These are phyloP conservation scores for Phyllosticta capitalensis DNA, from an alignment of 2,329 filamentous ascomycete species.

Conservation along the genomic window DNA sequence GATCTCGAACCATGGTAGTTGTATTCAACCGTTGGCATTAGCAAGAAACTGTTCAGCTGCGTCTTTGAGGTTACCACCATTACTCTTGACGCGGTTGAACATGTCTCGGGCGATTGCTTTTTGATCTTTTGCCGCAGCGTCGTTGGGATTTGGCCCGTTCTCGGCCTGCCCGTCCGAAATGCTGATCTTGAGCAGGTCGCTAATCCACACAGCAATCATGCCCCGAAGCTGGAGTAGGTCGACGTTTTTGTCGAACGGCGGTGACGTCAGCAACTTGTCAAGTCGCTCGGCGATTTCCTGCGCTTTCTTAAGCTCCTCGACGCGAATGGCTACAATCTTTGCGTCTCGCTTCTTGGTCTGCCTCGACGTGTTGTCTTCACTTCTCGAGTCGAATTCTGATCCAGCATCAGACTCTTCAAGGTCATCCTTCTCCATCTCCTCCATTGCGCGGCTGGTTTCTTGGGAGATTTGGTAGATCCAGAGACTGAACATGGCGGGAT, in stretches of 20 bases:
- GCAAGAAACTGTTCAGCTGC: conserved; percentile 11
- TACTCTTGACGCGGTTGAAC: conserved; percentile 18
- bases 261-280: conserved; percentile 58
- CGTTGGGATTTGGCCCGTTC: background rate
- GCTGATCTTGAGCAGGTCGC: conserved; percentile 49
- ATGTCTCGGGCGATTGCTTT: conserved; percentile 17
- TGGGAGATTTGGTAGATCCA: conserved; percentile 69
- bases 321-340: conserved; percentile 12
- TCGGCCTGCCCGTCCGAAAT: background rate
- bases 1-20: background rate
- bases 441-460: conserved; percentile 38
- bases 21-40: background rate
- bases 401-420: background rate
- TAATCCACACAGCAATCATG: conserved; percentile 66
- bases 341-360: background rate
- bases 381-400: background rate
- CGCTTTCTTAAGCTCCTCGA: conserved; percentile 49
- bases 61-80: conserved; percentile 15
- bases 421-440: background rate
- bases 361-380: background rate
- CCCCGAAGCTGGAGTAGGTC: conserved; percentile 62
- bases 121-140: conserved; percentile 12
- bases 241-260: conserved; percentile 59
- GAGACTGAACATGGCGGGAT: conserved; percentile 67
- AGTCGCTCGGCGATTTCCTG: conserved; percentile 57